Evolutionary conservation across 106 monocot genomes (phyloP), one percentile per base, ranked within the genome.

Genomic region (Apostasia ramifera): DNA sequence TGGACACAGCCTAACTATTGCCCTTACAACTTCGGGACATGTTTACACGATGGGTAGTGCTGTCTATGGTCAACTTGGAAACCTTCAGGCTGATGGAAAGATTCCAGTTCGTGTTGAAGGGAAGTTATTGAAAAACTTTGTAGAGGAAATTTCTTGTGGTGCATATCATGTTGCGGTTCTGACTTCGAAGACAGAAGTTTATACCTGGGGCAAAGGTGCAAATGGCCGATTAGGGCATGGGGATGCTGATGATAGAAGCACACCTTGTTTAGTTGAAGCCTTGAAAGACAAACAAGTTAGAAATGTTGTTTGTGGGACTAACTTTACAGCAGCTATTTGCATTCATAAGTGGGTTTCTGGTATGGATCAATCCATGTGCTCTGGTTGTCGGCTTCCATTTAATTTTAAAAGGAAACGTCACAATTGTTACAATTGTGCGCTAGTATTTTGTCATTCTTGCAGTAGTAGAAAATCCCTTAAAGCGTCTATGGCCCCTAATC

Each of bases 321-420:
- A 90, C 72, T 86, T 90, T 76, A 90, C 90, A 12, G 90, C 83
- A 74, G 77, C 86, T 40, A 86, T 90, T 54, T 90, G 90, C 72
- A 83, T 86, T 48, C 90, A 90, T 59, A 90, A 90, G 71, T 90
- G 90, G 86, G 77, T 76, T 4, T 87, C 87, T 68, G 84, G 95
- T 63, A 76, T 89, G 43, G 95, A 95, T 70, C 95, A 95, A 63
- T 92, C 95, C 15, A 86, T 89, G 78, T 95, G 95, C 70, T 92
- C 95, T 41, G 95, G 95, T 8, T 95, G 95, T 75, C 91, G 84
- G 2, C 58, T 86, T 47, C 88, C 91, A 61, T 95, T 95, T 79
- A 95, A 88, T 81, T 95, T 95, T 66, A 95, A 92, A 76, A 86
- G 95, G 72, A 95, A 95, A 70, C 86, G 95, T 8, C 95, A 95